Percentiles rank a stretch among this genome's conserved stretches.
Conservation (phyloP, 352 stramenopile genomes). For the Phytophthora agathidicida region DNA sequence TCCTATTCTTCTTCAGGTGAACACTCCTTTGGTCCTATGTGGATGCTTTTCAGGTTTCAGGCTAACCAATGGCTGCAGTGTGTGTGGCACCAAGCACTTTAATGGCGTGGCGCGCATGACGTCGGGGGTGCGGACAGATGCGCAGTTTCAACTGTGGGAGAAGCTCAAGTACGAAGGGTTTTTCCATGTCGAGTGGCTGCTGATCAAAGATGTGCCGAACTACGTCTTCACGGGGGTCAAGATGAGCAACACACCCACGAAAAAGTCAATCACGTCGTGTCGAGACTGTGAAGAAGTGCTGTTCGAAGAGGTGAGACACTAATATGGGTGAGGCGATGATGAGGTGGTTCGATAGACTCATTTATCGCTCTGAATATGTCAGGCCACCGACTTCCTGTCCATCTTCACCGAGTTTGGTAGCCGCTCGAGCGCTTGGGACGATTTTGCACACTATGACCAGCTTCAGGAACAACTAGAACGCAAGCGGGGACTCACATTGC, state of each 20-base stretch:
- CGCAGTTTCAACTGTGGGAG: constrained; percentile 77
- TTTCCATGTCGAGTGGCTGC: constrained; percentile 83
- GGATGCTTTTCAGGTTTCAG: constrained; percentile 2
- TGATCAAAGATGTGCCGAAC: constrained; percentile 87
- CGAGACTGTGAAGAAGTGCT: constrained; percentile 82
- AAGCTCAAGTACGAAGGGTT: constrained; percentile 85
- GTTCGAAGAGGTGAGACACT: constrained; percentile 61
- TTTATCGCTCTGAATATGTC: too few species aligned
- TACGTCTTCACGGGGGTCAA: constrained; percentile 77
- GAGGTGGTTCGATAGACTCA: too few species aligned
- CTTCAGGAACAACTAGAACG: constrained; percentile 56
- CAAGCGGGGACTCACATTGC: constrained; percentile 50
- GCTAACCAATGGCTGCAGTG: constrained; percentile 31
- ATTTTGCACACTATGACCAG: constrained; percentile 72
- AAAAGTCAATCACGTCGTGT: constrained; percentile 83
- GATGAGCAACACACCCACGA: constrained; percentile 79
- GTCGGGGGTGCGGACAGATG: constrained; percentile 52
- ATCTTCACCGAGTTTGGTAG: constrained; percentile 62
- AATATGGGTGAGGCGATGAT: too few species aligned
- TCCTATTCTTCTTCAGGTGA: constrained; percentile 85
- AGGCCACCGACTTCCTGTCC: constrained; percentile 75
- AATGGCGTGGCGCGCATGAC: constrained; percentile 83
- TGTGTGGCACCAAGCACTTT: constrained; percentile 80
- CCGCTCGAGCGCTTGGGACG: constrained; percentile 75
- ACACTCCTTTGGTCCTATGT: constrained; percentile 5